Evolutionary conservation across 257 asterid genomes (phyloP), one percentile per base, ranked within the genome.

Genomic region (Misopates orontium): DNA sequence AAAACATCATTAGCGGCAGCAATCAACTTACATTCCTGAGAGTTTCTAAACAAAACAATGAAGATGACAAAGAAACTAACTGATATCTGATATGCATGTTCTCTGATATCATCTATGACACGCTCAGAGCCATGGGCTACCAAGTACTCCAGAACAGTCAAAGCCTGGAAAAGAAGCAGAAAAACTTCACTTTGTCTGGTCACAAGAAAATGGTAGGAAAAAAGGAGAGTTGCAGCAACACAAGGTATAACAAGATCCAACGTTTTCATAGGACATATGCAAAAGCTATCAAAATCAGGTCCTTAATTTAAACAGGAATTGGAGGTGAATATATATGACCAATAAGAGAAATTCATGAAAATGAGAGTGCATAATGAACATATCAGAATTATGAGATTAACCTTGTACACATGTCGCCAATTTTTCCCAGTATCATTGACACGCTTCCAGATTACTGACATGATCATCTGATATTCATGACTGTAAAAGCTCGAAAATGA

Each of bases 391-490:
- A 45, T 12, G 51, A 45, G 19, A 42, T 42, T 45, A 14, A 93
- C 99, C 97, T 94, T 94, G 87, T 88, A 94, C 20, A 94, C 96
- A 71, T 90, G 97, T 71, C 97, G 87, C 99, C 99, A 94, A 67
- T 94, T 86, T 78, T 88, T 90, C 16, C 96, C 95, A 67, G 91
- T 90, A 75, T 94, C 99, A 80, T 86, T 90, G 67, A 87, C 61
- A 54, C 96, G 97, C 87, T 94, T 94, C 99, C 99, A 94, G 72
- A 94, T 62, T 25, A 94, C 88, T 5, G 96, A 65, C 97, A 90
- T 88, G 78, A 94, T 88, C 85, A 94, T 90, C 77, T 94, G 97
- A 82, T 85, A 88, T 79, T 94, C 95, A 18, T 90, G 95, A 78
- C 99, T 94, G 92, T 66, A 32, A 66, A 49, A 60, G 47, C 39